phyloP scores from a whole-genome alignment of 176 grass and related monocot genomes.

The Musa beccarii region DNA sequence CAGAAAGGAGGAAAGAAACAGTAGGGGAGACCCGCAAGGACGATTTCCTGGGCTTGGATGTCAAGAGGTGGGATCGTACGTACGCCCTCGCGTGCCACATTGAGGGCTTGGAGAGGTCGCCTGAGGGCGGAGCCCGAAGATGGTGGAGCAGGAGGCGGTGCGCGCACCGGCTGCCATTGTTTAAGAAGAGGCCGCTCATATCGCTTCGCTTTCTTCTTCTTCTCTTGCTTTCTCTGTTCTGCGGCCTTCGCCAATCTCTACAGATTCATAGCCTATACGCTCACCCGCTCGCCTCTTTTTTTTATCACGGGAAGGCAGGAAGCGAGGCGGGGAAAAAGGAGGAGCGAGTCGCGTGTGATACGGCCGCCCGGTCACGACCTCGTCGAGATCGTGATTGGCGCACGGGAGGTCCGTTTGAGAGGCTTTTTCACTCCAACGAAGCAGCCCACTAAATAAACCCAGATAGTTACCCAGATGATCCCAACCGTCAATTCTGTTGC shows the following conservation, averaged over 20 bases:
- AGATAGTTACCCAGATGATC: not conserved
- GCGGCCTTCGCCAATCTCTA: not conserved
- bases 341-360: not conserved
- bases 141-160: slow-evolving; percentile 28
- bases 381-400: not conserved
- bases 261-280: not conserved
- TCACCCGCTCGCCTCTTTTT: not conserved
- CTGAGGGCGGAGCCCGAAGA: slow-evolving; percentile 19
- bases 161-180: slow-evolving; percentile 2
- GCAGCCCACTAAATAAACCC: not conserved
- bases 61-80: slow-evolving; percentile 42
- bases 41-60: slow-evolving; percentile 16
- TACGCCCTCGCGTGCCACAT: not conserved
- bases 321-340: not conserved
- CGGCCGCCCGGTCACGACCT: not conserved
- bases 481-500: not conserved
- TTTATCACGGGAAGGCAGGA: not conserved
- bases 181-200: slow-evolving; percentile 3
- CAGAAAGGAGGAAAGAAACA: slow-evolving; percentile 14
- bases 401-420: not conserved
- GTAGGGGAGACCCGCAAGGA: not conserved
- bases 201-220: not conserved
- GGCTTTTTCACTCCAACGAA: not conserved
- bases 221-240: not conserved
- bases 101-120: slow-evolving; percentile 4